phyloP scores from a whole-genome alignment of 2,329 filamentous ascomycete species.

The Pestalotiopsis sp. region DNA sequence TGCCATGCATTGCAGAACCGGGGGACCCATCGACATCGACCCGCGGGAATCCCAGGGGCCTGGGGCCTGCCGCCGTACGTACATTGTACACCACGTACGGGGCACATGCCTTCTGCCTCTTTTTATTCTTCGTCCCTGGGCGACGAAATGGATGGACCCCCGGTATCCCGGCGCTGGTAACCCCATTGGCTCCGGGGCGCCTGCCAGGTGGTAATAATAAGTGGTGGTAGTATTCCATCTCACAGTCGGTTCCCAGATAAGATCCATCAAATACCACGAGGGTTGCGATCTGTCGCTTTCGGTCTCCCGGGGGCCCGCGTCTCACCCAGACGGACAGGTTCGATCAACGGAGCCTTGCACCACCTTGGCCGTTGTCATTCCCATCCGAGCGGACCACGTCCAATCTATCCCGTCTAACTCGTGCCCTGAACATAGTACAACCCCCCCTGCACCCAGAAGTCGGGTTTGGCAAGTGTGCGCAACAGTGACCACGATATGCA shows the following conservation, averaged over 20 bases:
- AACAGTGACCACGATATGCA: neutral
- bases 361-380: neutral
- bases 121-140: neutral
- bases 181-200: neutral
- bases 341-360: neutral
- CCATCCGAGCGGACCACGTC: neutral
- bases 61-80: neutral
- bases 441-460: neutral
- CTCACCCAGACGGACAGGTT: too few relatives aligned
- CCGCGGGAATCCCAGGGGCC: neutral
- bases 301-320: neutral
- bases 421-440: neutral
- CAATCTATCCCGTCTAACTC: neutral
- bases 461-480: neutral
- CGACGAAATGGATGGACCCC: neutral
- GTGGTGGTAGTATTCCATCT: neutral
- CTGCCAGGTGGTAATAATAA: neutral
- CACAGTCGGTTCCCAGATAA: neutral
- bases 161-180: neutral
- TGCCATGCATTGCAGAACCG: conserved; percentile 2
- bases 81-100: neutral
- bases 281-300: neutral
- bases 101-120: neutral
- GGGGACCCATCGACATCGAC: neutral
- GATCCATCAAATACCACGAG: neutral